Percentiles rank a stretch among this genome's conserved stretches.
phyloP scores from a whole-genome alignment of 1,139 yeast genomes.

The Zygoascus sp. region DNA sequence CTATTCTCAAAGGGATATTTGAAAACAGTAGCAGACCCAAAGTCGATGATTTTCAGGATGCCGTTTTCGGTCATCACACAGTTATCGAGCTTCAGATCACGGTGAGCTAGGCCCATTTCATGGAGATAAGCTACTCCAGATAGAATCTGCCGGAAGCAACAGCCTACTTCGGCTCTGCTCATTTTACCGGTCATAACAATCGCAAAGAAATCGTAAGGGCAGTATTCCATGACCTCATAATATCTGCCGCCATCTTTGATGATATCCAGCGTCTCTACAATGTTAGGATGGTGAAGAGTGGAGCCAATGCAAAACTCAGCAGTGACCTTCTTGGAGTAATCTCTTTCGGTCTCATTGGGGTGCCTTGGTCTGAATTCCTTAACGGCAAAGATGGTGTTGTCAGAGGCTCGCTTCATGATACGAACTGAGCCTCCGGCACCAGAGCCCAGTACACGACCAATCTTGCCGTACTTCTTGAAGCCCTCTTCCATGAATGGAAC shows the following conservation, averaged over 20 bases:
- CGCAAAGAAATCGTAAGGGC: constrained; percentile 94
- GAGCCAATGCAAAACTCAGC: constrained; percentile 98
- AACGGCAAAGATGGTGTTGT: constrained; percentile 86
- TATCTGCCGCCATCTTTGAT: constrained; percentile 81
- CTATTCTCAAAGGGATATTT: constrained; percentile 82
- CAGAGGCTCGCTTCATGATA: constrained; percentile 74
- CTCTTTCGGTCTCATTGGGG: constrained; percentile 77
- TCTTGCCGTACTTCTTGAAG: constrained; percentile 74
- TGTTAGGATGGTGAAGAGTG: constrained; percentile 87
- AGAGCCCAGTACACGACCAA: constrained; percentile 87
- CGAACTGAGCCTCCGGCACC: constrained; percentile 99
- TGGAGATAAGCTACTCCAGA: constrained; percentile 85
- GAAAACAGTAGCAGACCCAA: constrained; percentile 94
- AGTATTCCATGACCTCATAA: constrained; percentile 96
- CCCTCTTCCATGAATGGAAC: constrained; percentile 41
- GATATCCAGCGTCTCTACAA: constrained; percentile 89
- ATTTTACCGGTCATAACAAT: constrained; percentile 96
- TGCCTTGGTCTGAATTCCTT: constrained; percentile 90
- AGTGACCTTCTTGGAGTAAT: constrained; percentile 91
- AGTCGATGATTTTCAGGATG: constrained; percentile 85
- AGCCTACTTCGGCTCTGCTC: constrained; percentile 78
- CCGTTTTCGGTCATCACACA: constrained; percentile 88
- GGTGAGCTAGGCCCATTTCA: constrained; percentile 83
- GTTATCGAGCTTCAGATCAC: constrained; percentile 91
- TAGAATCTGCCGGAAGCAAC: constrained; percentile 82